Evolutionary conservation across 495 filamentous ascomycete genomes (phyloP), one percentile per base, ranked within the genome.

Genomic region (Bombardia bombarda): DNA sequence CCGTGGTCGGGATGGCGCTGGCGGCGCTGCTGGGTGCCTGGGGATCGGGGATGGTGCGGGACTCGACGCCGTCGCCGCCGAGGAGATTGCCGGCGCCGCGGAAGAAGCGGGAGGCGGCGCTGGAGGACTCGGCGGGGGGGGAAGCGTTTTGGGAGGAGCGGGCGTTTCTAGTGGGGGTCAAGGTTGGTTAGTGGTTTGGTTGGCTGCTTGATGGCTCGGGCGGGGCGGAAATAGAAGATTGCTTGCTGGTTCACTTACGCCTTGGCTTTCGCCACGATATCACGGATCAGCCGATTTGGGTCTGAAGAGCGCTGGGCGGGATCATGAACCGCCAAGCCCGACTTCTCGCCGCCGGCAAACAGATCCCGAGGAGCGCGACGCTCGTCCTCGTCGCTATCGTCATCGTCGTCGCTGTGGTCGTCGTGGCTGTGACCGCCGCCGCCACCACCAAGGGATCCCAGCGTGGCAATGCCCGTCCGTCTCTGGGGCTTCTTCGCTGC

Each of bases 311-410:
- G 65, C 48, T 68, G 59, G 31, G 55, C 63, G 0, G 92, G 92
- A 58, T 97, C 90, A 59, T 96, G 87, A 41, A 98, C 89, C 3
- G 92, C 93, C 22, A 97, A 66, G 5, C 90, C 93, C 18, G 90
- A 95, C 67, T 98, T 98, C 69, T 95, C 92, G 34, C 92, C 92
- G 39, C 92, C 92, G 7, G 92, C 84, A 60, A 93, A 98, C 37
- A 95, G 74, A 58, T 96, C 87, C 42, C 87, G 78, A 6, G 82
- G 78, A 25, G 73, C 69, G 19, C 79, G 67, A 4, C 76, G 75
- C 24, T 81, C 77, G 32, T 83, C 72, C 3, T 78, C 73, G 14
- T 79, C 75, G 21, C 80, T 74, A 4, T 74, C 74, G 38, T 85
- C 75, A 9, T 69, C 69, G 10, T 71, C 67, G 17, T 77, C 78